phyloP scores from a whole-genome alignment of 2,329 filamentous ascomycete species.

The Neofusicoccum ribis region DNA sequence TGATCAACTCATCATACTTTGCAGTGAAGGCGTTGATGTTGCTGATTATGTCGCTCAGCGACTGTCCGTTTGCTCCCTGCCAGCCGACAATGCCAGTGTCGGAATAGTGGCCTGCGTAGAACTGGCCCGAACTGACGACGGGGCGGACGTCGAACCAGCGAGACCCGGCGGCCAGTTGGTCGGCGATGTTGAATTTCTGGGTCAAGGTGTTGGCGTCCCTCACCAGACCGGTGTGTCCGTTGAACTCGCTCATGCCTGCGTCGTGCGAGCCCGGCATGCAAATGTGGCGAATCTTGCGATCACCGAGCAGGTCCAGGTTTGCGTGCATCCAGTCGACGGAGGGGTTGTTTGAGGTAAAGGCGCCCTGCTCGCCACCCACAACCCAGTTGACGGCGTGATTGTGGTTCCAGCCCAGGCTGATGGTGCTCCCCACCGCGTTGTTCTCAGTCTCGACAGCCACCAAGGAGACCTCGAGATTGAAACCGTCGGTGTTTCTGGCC shows the following conservation, averaged over 20 bases:
- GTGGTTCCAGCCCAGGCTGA: slow-evolving; percentile 38
- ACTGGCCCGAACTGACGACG: slow-evolving; percentile 41
- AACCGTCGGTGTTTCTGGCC: slow-evolving; percentile 27
- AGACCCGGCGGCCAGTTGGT: slow-evolving; percentile 49
- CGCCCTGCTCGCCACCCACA: slow-evolving; percentile 37
- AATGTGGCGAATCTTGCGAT: slow-evolving; percentile 47
- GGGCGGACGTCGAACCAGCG: slow-evolving; percentile 53
- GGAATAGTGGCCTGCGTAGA: slow-evolving; percentile 47
- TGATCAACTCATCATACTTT: slow-evolving; percentile 48
- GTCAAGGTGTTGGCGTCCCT: slow-evolving; percentile 46
- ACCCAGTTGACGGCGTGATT: slow-evolving; percentile 40
- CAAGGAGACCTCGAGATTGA: slow-evolving; percentile 32
- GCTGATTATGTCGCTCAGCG: slow-evolving; percentile 44
- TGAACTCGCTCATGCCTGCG: slow-evolving; percentile 50
- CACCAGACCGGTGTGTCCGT: slow-evolving; percentile 40
- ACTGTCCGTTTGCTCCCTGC: slow-evolving; percentile 50
- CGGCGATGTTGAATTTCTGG: slow-evolving; percentile 47
- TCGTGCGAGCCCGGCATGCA: slow-evolving; percentile 53
- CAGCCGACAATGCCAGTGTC: slow-evolving; percentile 36
- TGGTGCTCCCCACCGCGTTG: slow-evolving; percentile 32
- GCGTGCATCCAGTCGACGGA: slow-evolving; percentile 45
- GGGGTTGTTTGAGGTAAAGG: slow-evolving; percentile 38
- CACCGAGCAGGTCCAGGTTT: slow-evolving; percentile 38
- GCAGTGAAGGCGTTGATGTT: slow-evolving; percentile 50
- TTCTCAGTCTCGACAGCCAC: slow-evolving; percentile 34